phyloP scores from a whole-genome alignment of 108 stramenopile species.

The Cylindrotheca fusiformis region DNA sequence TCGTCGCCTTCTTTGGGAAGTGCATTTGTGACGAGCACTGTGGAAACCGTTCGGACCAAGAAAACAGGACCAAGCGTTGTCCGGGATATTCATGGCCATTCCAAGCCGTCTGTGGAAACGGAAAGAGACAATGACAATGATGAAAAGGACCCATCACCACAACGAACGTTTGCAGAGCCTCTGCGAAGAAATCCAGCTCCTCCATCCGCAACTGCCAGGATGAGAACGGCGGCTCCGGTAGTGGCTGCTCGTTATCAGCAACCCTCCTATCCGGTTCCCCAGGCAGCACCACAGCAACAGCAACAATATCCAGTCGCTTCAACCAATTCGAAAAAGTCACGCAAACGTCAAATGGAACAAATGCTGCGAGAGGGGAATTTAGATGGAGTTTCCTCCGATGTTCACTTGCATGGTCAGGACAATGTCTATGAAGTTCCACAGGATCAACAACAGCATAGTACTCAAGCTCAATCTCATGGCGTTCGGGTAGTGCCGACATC shows the following conservation, averaged over 20 bases:
- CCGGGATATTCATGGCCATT: conserved; percentile 19
- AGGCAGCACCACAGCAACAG: background rate
- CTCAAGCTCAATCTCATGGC: conserved; percentile 3
- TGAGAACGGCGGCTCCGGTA: conserved; percentile 12
- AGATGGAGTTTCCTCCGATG: conserved; percentile 14
- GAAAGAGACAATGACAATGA: background rate
- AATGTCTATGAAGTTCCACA: conserved; percentile 6
- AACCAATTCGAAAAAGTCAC: conserved; percentile 12
- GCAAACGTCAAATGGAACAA: conserved; percentile 44
- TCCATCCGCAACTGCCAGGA: conserved; percentile 1
- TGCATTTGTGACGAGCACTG: conserved; percentile 27
- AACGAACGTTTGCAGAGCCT: background rate
- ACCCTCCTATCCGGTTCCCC: conserved; percentile 2
- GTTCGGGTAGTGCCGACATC: conserved; percentile 39
- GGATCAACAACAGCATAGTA: background rate
- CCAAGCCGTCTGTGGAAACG: background rate
- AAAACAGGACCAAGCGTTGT: background rate
- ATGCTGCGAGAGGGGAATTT: conserved; percentile 40
- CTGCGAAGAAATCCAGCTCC: background rate
- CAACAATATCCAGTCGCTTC: background rate
- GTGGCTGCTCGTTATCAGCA: conserved; percentile 5
- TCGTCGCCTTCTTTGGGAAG: conserved; percentile 8
- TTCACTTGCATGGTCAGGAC: conserved; percentile 7
- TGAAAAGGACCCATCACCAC: background rate
- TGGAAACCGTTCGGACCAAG: conserved; percentile 10